These are phyloP conservation scores for Starmerella floris DNA, from an alignment of 805 yeast species.

Conservation along the genomic window DNA sequence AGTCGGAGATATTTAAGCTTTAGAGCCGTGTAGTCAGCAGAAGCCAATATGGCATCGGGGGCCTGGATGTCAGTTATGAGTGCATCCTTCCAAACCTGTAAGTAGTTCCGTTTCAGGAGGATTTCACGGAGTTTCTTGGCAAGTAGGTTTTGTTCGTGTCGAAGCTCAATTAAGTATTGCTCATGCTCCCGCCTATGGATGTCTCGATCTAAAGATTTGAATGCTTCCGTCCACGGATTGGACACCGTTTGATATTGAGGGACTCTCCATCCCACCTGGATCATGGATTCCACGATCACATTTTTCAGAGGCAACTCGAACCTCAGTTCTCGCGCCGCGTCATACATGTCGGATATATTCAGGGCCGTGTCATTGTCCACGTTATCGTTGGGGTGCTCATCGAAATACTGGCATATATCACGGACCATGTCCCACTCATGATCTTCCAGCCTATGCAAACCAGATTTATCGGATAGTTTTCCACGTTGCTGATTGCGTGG, in stretches of 20 bases:
- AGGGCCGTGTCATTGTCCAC: neutral
- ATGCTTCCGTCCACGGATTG: neutral
- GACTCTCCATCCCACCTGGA: neutral
- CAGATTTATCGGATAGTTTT: too few species aligned
- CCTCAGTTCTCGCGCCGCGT: constrained; percentile 1
- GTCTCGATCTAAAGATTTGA: neutral
- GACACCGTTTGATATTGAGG: neutral
- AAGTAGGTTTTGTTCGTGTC: neutral
- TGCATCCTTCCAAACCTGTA: neutral
- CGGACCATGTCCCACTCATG: constrained; percentile 4
- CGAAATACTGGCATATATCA: constrained; percentile 1
- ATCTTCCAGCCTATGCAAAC: neutral
- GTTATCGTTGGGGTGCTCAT: neutral
- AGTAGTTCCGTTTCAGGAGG: neutral
- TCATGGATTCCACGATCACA: neutral
- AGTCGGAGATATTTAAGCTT: neutral
- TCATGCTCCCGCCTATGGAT: neutral
- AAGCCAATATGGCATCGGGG: neutral
- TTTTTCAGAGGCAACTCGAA: neutral
- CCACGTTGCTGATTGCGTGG: too few species aligned
- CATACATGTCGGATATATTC: neutral
- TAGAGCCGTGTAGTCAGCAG: neutral
- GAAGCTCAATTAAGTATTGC: neutral
- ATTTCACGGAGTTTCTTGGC: neutral
- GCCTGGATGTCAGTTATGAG: neutral